A percentile compares a stretch with the other conserved stretches of the same genome.
phyloP scores from a whole-genome alignment of 1,139 yeast species.

The Nakaseomyces delphensis region DNA sequence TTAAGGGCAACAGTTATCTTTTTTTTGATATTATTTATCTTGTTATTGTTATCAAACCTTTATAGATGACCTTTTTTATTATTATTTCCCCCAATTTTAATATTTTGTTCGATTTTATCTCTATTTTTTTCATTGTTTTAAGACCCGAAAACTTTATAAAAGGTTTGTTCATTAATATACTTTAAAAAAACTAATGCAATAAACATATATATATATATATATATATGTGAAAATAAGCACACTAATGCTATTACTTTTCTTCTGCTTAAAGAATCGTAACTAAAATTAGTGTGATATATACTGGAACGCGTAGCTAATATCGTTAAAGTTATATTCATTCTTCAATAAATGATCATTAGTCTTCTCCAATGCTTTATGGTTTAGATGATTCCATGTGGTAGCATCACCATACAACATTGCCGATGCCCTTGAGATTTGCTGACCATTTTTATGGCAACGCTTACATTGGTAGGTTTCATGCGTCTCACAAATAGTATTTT shows the following conservation, averaged over 20 bases:
- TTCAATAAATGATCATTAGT: constrained; percentile 72
- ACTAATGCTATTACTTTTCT: not conserved
- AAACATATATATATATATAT: no score
- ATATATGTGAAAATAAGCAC: not conserved
- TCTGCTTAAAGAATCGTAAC: no score
- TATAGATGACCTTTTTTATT: no score
- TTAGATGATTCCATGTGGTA: constrained; percentile 92
- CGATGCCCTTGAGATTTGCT: constrained; percentile 57
- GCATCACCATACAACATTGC: constrained; percentile 98
- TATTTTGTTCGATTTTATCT: no score
- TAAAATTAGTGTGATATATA: constrained; percentile 66
- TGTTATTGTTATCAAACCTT: no score
- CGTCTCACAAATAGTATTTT: constrained; percentile 72
- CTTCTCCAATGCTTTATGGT: constrained; percentile 47
- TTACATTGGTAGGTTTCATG: constrained; percentile 88
- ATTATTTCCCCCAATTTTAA: no score
- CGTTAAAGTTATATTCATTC: constrained; percentile 61
- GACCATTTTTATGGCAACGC: constrained; percentile 57
- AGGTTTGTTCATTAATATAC: no score
- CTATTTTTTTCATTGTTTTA: no score
- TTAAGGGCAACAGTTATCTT: no score
- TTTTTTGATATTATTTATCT: no score
- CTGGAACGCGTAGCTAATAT: constrained; percentile 83
- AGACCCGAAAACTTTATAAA: no score
- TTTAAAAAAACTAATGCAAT: no score